These are phyloP conservation scores for Nicotiana attenuata DNA, from an alignment of 257 asterid genomes.

Conservation along the genomic window DNA sequence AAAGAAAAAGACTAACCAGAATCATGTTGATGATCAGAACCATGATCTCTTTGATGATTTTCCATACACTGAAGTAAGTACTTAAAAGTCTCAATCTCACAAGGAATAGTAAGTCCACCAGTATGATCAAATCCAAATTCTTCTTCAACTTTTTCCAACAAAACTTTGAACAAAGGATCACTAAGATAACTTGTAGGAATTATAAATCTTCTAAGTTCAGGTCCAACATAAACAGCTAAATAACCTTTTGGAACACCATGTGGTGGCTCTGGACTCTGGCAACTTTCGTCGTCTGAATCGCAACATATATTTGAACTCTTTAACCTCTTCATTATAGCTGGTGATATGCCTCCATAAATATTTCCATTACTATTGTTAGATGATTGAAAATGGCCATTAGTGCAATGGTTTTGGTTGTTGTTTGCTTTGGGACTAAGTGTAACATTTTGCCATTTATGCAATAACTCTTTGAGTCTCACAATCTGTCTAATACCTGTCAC, in stretches of 20 bases:
- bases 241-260: conserved; percentile 35
- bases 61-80: conserved; percentile 36
- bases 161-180: conserved; percentile 53
- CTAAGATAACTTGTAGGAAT: conserved; percentile 61
- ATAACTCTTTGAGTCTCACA: conserved; percentile 57
- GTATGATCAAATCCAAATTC: conserved; percentile 71
- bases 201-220: conserved; percentile 52
- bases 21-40: background rate
- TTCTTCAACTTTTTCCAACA: conserved; percentile 66
- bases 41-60: conserved; percentile 30
- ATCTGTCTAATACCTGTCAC: conserved; percentile 67
- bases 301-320: conserved; percentile 11
- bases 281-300: conserved; percentile 40
- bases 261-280: conserved; percentile 38
- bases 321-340: conserved; percentile 31
- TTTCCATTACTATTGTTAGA: background rate
- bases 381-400: background rate
- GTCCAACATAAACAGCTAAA: conserved; percentile 41
- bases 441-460: conserved; percentile 62
- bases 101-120: conserved; percentile 68
- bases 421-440: conserved; percentile 36
- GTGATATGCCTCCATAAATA: conserved; percentile 28
- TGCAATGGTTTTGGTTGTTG: background rate
- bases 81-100: conserved; percentile 52
- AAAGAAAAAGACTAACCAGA: background rate